A percentile compares a stretch with the other conserved stretches of the same genome.
These are phyloP conservation scores for Lolium perenne DNA, from an alignment of 176 grass and related monocot species.

Conservation along the genomic window DNA sequence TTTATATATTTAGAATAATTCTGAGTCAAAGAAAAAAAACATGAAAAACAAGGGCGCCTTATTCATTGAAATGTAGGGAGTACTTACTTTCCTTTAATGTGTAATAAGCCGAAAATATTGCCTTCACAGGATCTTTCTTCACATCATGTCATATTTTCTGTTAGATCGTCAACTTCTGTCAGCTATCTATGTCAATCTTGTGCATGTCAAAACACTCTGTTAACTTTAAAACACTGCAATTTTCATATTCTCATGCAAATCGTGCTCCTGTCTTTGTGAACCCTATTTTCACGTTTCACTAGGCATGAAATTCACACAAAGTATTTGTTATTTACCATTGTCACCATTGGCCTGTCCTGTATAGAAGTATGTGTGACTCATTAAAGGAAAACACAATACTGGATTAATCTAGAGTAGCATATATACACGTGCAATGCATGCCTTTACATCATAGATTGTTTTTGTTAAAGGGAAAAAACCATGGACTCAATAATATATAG, in stretches of 20 bases:
- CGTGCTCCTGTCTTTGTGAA: conserved; percentile 25
- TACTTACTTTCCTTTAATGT: background rate
- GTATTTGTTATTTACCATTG: conserved; percentile 1
- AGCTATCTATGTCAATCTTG: background rate
- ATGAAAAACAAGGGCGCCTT: no score
- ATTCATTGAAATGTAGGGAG: no score
- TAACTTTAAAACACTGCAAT: conserved; percentile 17
- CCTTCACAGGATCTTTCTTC: background rate
- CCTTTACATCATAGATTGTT: no score
- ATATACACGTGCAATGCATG: no score
- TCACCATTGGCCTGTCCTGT: background rate
- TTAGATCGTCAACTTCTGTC: background rate
- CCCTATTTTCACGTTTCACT: background rate
- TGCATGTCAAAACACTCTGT: background rate
- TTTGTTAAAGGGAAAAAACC: no score
- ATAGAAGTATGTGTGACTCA: conserved; percentile 13
- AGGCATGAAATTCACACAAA: background rate
- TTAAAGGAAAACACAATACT: background rate
- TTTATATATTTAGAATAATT: no score
- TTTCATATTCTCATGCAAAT: background rate
- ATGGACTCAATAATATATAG: no score
- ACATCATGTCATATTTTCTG: background rate
- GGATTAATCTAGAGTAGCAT: background rate
- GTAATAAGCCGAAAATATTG: background rate
- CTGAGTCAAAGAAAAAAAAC: no score